Evolutionary conservation across 495 filamentous ascomycete species (phyloP).

Genomic region (Thermothielavioides terrestris): DNA sequence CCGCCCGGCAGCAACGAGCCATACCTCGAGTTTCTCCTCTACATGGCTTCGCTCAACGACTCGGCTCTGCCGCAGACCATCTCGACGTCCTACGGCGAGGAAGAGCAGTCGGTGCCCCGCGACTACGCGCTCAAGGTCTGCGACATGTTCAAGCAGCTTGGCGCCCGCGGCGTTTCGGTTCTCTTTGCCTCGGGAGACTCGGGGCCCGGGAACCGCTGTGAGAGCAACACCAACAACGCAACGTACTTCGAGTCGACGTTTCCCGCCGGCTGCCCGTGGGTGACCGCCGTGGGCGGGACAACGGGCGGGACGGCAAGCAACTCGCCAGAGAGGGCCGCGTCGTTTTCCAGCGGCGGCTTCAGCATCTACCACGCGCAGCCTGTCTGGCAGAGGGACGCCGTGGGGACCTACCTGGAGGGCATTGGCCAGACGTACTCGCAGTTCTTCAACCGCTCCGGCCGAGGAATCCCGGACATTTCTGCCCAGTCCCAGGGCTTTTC

Average conservation of each 20-base stretch:
- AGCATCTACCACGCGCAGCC: conserved; percentile 56
- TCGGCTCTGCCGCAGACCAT: conserved; percentile 59
- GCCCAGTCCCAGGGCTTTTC: conserved; percentile 39
- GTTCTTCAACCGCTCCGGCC: conserved; percentile 48
- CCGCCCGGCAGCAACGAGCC: conserved; percentile 51
- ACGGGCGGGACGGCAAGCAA: conserved; percentile 27
- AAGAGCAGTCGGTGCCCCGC: conserved; percentile 58
- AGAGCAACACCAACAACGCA: conserved; percentile 54
- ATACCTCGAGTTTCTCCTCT: conserved; percentile 60
- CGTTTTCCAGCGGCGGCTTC: conserved; percentile 49
- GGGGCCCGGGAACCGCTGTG: conserved; percentile 54
- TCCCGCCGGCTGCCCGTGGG: conserved; percentile 64
- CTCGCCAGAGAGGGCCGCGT: conserved; percentile 40
- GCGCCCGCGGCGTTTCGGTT: conserved; percentile 61
- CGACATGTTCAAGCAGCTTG: conserved; percentile 57
- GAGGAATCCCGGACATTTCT: conserved; percentile 66
- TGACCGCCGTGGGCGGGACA: conserved; percentile 67
- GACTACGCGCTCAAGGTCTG: conserved; percentile 58
- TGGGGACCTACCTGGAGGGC: conserved; percentile 39
- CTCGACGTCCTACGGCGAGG: conserved; percentile 67
- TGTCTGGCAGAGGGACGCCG: conserved; percentile 49
- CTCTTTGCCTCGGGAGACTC: conserved; percentile 65
- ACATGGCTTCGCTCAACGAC: conserved; percentile 28
- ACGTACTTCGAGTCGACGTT: conserved; percentile 62
- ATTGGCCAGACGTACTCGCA: conserved; percentile 15